These are phyloP conservation scores for Pelargonium nanum DNA, from an alignment of 345 rosid species.

Conservation along the genomic window DNA sequence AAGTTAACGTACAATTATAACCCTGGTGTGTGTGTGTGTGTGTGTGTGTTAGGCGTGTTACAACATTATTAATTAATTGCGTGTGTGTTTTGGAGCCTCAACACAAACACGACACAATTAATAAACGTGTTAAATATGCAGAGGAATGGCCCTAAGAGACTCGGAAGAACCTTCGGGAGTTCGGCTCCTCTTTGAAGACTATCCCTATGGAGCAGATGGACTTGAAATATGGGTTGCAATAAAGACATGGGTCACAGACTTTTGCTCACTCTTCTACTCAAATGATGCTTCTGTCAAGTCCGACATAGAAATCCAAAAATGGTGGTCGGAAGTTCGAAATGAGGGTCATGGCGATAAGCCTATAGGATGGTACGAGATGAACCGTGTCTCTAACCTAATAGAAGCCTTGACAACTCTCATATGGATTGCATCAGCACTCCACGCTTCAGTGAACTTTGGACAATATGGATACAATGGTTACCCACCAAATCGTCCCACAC, in stretches of 20 bases:
- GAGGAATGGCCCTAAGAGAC: constrained; percentile 41
- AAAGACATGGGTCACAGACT: constrained; percentile 40
- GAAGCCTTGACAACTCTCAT: constrained; percentile 41
- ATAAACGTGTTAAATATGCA: constrained; percentile 12
- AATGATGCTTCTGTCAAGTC: constrained; percentile 28
- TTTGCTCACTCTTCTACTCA: constrained; percentile 40
- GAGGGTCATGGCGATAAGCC: constrained; percentile 45
- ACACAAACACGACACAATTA: too few species aligned
- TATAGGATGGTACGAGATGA: constrained; percentile 42
- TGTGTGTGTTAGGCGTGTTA: too few species aligned
- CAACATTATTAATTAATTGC: too few species aligned
- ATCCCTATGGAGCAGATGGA: constrained; percentile 56
- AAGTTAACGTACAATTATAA: too few species aligned
- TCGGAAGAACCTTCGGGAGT: constrained; percentile 27
- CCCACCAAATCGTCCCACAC: constrained; percentile 43
- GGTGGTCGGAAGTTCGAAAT: constrained; percentile 53
- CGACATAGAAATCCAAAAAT: constrained; percentile 47
- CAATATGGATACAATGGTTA: constrained; percentile 47
- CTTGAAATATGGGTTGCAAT: constrained; percentile 50
- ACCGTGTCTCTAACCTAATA: constrained; percentile 21
- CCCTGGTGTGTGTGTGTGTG: too few species aligned
- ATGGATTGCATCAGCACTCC: constrained; percentile 52
- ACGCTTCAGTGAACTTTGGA: constrained; percentile 50
- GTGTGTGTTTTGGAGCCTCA: too few species aligned
- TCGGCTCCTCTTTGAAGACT: constrained; percentile 38